Percentiles rank a stretch among this genome's conserved stretches.
These are phyloP conservation scores for Monosiga brevicollis DNA, from an alignment of 78 protist species.

Conservation along the genomic window DNA sequence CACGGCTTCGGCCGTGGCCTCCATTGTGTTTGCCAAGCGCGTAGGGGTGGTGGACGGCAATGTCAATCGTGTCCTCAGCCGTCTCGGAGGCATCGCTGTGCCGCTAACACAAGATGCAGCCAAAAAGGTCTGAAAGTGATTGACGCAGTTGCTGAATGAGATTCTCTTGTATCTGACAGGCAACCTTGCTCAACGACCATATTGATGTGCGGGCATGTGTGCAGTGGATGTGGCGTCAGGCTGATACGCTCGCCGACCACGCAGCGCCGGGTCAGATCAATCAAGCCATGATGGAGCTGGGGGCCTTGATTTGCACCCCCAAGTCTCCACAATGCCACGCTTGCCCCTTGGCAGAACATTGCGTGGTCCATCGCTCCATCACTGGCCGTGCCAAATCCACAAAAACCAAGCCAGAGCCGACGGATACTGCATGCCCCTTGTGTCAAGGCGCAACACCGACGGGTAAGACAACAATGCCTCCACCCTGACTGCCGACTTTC, in stretches of 20 bases:
- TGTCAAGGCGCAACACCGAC: background rate
- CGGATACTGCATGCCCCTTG: background rate
- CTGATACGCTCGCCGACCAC: constrained; percentile 30
- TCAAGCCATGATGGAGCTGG: constrained; percentile 81
- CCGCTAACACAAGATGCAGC: background rate
- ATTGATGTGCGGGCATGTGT: background rate
- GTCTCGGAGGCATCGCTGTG: constrained; percentile 38
- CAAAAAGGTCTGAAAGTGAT: background rate
- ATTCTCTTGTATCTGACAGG: background rate
- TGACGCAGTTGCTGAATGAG: background rate
- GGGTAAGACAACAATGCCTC: background rate
- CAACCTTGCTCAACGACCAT: background rate
- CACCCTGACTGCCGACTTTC: too few species aligned
- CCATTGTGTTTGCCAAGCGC: constrained; percentile 19
- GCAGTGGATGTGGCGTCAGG: constrained; percentile 12
- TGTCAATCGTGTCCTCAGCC: constrained; percentile 66
- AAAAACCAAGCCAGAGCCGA: too few species aligned
- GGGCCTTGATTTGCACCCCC: constrained; percentile 70
- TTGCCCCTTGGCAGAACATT: constrained; percentile 47
- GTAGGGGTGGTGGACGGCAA: constrained; percentile 71
- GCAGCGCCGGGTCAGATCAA: constrained; percentile 52
- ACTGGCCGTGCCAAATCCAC: background rate
- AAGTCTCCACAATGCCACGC: constrained; percentile 42
- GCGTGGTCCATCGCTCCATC: background rate
- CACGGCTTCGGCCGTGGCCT: constrained; percentile 67